Evolutionary conservation across 106 monocot species (phyloP), one percentile per base, ranked within the genome.

Genomic region (Chionographis japonica): DNA sequence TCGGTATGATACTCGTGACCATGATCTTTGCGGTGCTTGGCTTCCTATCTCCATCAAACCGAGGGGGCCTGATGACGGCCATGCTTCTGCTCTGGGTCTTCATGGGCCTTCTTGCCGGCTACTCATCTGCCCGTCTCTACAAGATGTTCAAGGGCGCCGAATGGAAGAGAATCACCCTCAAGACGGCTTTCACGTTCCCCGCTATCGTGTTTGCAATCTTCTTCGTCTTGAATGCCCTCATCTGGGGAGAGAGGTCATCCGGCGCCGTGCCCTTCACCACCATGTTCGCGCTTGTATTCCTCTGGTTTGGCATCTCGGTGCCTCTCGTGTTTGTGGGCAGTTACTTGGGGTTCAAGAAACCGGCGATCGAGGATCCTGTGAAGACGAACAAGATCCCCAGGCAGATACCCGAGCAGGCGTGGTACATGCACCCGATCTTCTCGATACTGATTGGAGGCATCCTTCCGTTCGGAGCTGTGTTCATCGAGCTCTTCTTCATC

Each of bases 401-500:
- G 76, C 97, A 97, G 69, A 86, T 97, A 52, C 97, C 97, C 1
- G 89, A 90, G 52, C 97, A 92, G 69, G 89, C 92, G 1, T 97
- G 97, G 97, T 97, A 97, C 69, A 92, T 97, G 97, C 84, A 92
- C 74, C 97, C 92, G 4, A 56, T 90, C 9, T 92, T 97, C 72
- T 97, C 97, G 0, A 77, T 97, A 56, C 69, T 97, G 17, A 92
- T 97, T 4, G 97, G 97, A 5, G 97, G 97, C n/a, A 92, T 97
- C 39, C 85, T 97, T 53, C 97, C 97, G 8, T 97, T 97, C 63
- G 97, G 97, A 17, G 97, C 97, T 12, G 89, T 97, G 1, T 97
- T 97, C 50, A 97, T 97, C 4, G 97, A 97, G 83, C 81, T 97
- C 65, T 97, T 97, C 83, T 97, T 97, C 78, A 97, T 97, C 37